Evolutionary conservation across 495 filamentous ascomycete genomes (phyloP).

Genomic region (Hyaloscypha hepaticicola): DNA sequence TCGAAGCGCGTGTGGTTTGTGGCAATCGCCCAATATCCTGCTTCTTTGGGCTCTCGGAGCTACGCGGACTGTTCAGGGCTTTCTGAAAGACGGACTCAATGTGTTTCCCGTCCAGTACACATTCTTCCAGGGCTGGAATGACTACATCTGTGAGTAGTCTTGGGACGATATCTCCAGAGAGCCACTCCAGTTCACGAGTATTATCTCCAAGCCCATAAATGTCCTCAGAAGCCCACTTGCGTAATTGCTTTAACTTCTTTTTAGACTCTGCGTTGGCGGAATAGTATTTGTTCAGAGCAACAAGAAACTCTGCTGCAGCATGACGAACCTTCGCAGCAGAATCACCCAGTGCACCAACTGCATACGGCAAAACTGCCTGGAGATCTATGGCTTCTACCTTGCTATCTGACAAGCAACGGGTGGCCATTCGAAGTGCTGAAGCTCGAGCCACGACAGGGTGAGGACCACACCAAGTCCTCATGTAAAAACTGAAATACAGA

Average conservation of each 20-base stretch:
- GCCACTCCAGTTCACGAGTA: slow-evolving; percentile 52
- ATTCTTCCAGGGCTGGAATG: slow-evolving; percentile 75
- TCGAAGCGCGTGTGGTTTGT: slow-evolving; percentile 58
- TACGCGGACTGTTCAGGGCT: slow-evolving; percentile 49
- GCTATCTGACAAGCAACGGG: slow-evolving; percentile 48
- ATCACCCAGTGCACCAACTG: slow-evolving; percentile 71
- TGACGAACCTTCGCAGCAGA: slow-evolving; percentile 68
- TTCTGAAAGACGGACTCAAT: slow-evolving; percentile 59
- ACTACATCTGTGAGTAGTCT: slow-evolving; percentile 64
- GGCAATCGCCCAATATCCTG: slow-evolving; percentile 57
- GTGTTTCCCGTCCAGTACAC: slow-evolving; percentile 68
- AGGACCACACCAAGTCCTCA: slow-evolving; percentile 68
- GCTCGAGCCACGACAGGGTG: slow-evolving; percentile 65
- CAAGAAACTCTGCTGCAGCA: slow-evolving; percentile 65
- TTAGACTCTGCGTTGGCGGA: slow-evolving; percentile 24
- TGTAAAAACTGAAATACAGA: slow-evolving; percentile 74
- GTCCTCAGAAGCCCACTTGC: slow-evolving; percentile 51
- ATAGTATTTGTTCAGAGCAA: slow-evolving; percentile 42
- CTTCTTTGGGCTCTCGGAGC: slow-evolving; percentile 34
- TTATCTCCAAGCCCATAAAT: slow-evolving; percentile 57
- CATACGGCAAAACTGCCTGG: slow-evolving; percentile 77
- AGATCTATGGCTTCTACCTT: slow-evolving; percentile 58
- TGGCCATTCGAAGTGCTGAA: slow-evolving; percentile 63
- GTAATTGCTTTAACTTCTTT: slow-evolving; percentile 30
- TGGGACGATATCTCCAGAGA: slow-evolving; percentile 54